Conservation (phyloP, 148 eudicot species). For the Camellia japonica region DNA sequence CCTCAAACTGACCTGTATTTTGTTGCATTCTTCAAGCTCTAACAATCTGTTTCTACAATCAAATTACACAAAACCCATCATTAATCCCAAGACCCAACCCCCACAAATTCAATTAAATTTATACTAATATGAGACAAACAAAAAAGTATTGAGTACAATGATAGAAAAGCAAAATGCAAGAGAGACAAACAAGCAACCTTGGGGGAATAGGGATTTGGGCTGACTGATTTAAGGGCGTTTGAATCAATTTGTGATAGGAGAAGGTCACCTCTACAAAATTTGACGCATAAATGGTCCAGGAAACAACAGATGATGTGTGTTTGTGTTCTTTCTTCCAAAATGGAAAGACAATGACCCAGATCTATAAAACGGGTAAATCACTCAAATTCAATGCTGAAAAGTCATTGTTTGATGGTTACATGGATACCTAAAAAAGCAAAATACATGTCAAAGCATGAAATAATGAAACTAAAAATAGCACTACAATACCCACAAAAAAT, state of each 20-base stretch:
- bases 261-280: constrained; percentile 23
- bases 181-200: constrained; percentile 15
- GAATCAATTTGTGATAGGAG: constrained; percentile 7
- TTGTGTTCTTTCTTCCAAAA: constrained; percentile 14
- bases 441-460: background rate
- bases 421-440: background rate
- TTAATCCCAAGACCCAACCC: background rate
- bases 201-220: constrained; percentile 18
- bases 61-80: background rate
- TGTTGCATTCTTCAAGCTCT: constrained; percentile 19
- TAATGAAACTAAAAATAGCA: background rate
- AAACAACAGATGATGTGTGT: constrained; percentile 12
- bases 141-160: background rate
- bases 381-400: constrained; percentile 13
- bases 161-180: constrained; percentile 9
- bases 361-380: constrained; percentile 14
- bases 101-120: background rate
- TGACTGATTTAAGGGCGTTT: constrained; percentile 18
- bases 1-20: constrained; percentile 37
- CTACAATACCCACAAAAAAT: background rate
- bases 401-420: background rate
- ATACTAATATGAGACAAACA: background rate
- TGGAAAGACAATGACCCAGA: constrained; percentile 12
- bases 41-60: constrained; percentile 22
- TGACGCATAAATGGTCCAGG: constrained; percentile 13